A percentile compares a stretch with the other conserved stretches of the same genome.
Evolutionary conservation across 148 eudicot genomes (phyloP).

Genomic region (Persicaria tinctoria): DNA sequence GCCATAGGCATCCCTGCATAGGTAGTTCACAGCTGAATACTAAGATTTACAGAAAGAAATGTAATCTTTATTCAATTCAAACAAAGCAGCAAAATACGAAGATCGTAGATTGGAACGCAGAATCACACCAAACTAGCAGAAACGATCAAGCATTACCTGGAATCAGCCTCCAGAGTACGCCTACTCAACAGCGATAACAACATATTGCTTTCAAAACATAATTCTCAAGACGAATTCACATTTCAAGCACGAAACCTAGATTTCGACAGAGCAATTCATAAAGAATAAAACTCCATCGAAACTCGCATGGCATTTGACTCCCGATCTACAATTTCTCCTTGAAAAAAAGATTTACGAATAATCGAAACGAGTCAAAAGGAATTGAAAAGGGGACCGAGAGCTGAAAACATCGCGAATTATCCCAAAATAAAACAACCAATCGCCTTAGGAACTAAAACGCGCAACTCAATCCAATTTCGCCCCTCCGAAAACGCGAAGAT

Average conservation of each 20-base stretch:
- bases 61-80: not conserved
- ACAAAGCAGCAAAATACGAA: not conserved
- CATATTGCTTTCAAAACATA: constrained; percentile 5
- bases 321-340: constrained; percentile 9
- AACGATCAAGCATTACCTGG: constrained; percentile 47
- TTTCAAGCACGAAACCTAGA: constrained; percentile 6
- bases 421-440: not conserved
- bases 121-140: not conserved
- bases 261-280: constrained; percentile 12
- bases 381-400: constrained; percentile 11
- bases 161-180: constrained; percentile 74
- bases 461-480: not conserved
- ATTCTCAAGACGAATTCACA: constrained; percentile 8
- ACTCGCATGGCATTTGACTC: not conserved
- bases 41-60: not conserved
- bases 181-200: constrained; percentile 63
- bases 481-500: constrained; percentile 2
- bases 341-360: not conserved
- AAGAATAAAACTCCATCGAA: constrained; percentile 8
- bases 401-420: not conserved
- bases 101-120: not conserved
- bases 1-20: constrained; percentile 16
- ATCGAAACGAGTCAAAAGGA: not conserved
- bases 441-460: constrained; percentile 2
- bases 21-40: not conserved